Evolutionary conservation across 2,329 filamentous ascomycete genomes (phyloP).

Genomic region (Apiospora aurea): DNA sequence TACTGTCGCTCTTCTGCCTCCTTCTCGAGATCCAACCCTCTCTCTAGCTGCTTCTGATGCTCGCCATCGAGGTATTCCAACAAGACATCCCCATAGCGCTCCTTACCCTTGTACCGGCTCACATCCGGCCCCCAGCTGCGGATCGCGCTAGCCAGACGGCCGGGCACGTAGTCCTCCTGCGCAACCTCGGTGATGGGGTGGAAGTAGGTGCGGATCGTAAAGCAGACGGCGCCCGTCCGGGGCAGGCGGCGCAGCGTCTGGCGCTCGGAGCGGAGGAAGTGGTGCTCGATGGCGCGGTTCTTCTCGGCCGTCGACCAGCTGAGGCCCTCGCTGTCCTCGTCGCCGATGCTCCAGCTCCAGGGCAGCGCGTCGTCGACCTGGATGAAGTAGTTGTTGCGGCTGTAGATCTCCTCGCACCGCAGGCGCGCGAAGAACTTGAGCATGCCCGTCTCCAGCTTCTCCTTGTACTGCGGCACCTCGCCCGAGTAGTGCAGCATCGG

Average conservation of each 20-base stretch:
- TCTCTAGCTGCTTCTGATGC: constrained; percentile 75
- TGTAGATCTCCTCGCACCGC: constrained; percentile 68
- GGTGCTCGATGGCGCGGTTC: constrained; percentile 73
- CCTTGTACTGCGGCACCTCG: constrained; percentile 60
- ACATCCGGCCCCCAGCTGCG: constrained; percentile 85
- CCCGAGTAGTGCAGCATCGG: constrained; percentile 82
- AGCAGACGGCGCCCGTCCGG: constrained; percentile 65
- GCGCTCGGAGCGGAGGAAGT: constrained; percentile 79
- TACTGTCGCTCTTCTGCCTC: constrained; percentile 68
- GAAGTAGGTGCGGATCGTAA: constrained; percentile 85
- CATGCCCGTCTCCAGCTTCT: constrained; percentile 46
- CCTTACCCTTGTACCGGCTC: constrained; percentile 77
- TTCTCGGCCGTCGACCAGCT: constrained; percentile 82
- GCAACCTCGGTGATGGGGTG: constrained; percentile 72
- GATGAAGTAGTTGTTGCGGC: constrained; percentile 84
- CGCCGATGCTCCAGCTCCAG: constrained; percentile 79
- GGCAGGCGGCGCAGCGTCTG: constrained; percentile 73
- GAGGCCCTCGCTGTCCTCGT: constrained; percentile 68
- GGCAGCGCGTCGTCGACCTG: constrained; percentile 81
- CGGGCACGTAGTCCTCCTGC: constrained; percentile 78
- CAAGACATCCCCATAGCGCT: constrained; percentile 75
- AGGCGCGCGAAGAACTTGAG: constrained; percentile 74
- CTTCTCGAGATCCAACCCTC: constrained; percentile 66
- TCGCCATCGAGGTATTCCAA: constrained; percentile 78
- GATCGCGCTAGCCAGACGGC: constrained; percentile 77